Percentiles rank a stretch among this genome's conserved stretches.
Evolutionary conservation across 768 basidiomycete species (phyloP).

Genomic region (Hortiboletus flavorubellus): DNA sequence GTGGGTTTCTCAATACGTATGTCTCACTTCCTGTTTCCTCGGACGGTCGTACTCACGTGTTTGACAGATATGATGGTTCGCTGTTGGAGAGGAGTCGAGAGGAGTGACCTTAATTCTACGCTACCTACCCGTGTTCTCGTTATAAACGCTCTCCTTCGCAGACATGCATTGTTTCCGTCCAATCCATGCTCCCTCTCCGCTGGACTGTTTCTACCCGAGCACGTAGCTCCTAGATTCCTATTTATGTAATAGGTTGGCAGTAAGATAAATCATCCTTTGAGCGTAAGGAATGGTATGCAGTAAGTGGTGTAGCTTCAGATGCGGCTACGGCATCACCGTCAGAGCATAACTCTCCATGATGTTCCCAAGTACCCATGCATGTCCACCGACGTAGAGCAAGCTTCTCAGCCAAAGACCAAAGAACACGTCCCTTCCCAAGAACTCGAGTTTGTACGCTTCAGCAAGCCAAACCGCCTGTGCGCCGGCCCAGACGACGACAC

Average conservation of each 20-base stretch:
- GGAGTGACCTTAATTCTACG: slow-evolving; percentile 15
- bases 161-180: slow-evolving; percentile 7
- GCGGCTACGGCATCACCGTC: neutral
- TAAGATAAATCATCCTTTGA: neutral
- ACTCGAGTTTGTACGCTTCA: slow-evolving; percentile 90
- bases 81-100: slow-evolving; percentile 1
- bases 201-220: slow-evolving; percentile 9
- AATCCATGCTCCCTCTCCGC: slow-evolving; percentile 17
- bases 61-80: slow-evolving; percentile 24
- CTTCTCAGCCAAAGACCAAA: slow-evolving; percentile 75
- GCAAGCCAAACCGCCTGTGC: slow-evolving; percentile 86
- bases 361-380: slow-evolving; percentile 74
- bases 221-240: slow-evolving; percentile 22
- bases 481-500: slow-evolving; percentile 63
- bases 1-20: slow-evolving; percentile 96
- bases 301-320: neutral
- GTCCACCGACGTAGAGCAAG: slow-evolving; percentile 67
- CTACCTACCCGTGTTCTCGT: slow-evolving; percentile 22
- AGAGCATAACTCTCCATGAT: slow-evolving; percentile 50
- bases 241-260: slow-evolving; percentile 10
- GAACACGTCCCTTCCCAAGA: slow-evolving; percentile 74
- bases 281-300: neutral
- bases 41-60: slow-evolving; percentile 4
- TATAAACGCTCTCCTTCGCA: slow-evolving; percentile 10
- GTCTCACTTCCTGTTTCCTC: slow-evolving; percentile 24